These are phyloP conservation scores for Nigrospora osmanthi DNA, from an alignment of 2,329 filamentous ascomycete genomes.

Conservation along the genomic window DNA sequence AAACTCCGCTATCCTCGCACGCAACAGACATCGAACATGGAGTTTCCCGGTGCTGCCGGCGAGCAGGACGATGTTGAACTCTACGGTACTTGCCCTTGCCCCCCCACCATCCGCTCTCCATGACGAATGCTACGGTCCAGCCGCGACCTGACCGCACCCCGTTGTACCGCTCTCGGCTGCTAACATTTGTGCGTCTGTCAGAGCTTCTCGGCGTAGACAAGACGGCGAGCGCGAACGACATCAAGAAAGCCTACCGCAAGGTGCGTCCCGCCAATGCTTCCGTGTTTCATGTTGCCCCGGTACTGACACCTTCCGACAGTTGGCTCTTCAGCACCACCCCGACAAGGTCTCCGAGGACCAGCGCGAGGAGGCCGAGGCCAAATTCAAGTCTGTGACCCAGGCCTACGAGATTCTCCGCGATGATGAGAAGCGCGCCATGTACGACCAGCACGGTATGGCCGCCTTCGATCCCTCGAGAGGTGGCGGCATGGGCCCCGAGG, in stretches of 20 bases:
- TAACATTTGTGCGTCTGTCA: constrained; percentile 25
- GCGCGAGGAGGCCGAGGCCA: constrained; percentile 76
- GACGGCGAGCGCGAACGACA: constrained; percentile 66
- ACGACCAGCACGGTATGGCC: constrained; percentile 92
- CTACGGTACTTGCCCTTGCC: constrained; percentile 33
- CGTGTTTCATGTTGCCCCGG: neutral
- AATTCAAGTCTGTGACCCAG: constrained; percentile 87
- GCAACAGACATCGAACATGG: constrained; percentile 12
- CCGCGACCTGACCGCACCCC: neutral
- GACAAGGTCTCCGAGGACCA: constrained; percentile 90
- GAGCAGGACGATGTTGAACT: constrained; percentile 45
- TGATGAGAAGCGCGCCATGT: constrained; percentile 85
- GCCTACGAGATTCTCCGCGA: constrained; percentile 98
- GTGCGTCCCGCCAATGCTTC: constrained; percentile 34
- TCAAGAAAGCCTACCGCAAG: constrained; percentile 96
- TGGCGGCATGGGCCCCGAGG: constrained; percentile 57
- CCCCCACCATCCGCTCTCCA: neutral
- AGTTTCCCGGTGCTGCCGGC: constrained; percentile 14
- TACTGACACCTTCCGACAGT: constrained; percentile 38
- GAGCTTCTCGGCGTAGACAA: constrained; percentile 73
- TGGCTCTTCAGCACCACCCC: constrained; percentile 81
- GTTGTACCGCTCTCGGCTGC: neutral
- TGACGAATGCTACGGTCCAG: too few relatives aligned
- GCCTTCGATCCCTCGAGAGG: constrained; percentile 77
- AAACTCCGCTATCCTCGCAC: neutral